Percentiles rank a stretch among this genome's conserved stretches.
These are phyloP conservation scores for Rubia yunnanensis DNA, from an alignment of 257 asterid species.

Conservation along the genomic window DNA sequence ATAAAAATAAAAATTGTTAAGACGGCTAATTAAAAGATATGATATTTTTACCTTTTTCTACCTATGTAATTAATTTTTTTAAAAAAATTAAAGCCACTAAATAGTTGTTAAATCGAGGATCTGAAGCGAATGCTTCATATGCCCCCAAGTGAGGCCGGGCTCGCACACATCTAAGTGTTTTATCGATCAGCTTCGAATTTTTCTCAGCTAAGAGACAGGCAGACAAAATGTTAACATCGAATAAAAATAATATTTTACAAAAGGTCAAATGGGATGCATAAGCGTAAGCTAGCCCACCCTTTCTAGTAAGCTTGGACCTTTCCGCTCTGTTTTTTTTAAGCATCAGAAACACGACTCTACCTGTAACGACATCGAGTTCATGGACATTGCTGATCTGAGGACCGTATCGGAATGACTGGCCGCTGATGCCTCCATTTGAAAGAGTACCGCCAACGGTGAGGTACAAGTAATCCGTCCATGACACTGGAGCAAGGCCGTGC, in stretches of 20 bases:
- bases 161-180: neutral
- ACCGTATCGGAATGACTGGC: conserved; percentile 53
- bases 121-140: no score
- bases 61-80: no score
- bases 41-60: no score
- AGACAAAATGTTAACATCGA: neutral
- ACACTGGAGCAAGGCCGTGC: conserved; percentile 44
- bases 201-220: neutral
- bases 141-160: no score
- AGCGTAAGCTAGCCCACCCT: neutral
- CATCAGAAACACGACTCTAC: conserved; percentile 13
- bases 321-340: no score
- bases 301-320: no score
- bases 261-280: neutral
- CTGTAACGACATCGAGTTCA: conserved; percentile 63
- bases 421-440: conserved; percentile 71
- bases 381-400: conserved; percentile 69
- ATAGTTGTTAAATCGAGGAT: no score
- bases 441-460: conserved; percentile 69
- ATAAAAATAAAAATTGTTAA: no score
- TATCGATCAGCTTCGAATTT: neutral
- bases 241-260: no score
- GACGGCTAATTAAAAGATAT: no score
- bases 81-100: no score
- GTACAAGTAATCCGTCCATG: conserved; percentile 72